These are phyloP conservation scores for Thalia dealbata DNA, from an alignment of 176 grass and related monocot species.

Conservation along the genomic window DNA sequence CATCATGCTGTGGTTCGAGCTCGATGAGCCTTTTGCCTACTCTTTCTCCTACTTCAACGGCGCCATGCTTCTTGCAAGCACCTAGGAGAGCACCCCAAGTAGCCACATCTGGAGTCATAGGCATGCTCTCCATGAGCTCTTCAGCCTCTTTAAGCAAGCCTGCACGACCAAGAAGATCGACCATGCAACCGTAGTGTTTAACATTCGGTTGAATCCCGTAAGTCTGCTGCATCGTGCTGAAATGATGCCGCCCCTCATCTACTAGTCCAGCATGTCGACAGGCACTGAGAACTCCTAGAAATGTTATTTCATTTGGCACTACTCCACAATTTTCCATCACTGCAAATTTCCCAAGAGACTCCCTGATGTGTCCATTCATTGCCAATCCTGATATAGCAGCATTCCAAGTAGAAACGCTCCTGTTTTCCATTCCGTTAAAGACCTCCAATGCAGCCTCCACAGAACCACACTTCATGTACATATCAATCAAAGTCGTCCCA, in stretches of 20 bases:
- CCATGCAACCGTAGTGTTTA: conserved; percentile 83
- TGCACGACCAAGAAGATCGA: conserved; percentile 80
- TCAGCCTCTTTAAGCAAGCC: conserved; percentile 65
- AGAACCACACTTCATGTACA: conserved; percentile 93
- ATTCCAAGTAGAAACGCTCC: conserved; percentile 70
- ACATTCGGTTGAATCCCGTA: conserved; percentile 66
- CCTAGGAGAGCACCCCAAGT: conserved; percentile 81
- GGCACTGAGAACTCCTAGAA: conserved; percentile 72
- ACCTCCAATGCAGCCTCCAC: conserved; percentile 55
- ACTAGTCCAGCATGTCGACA: conserved; percentile 73
- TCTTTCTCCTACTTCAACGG: conserved; percentile 55
- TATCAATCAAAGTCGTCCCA: conserved; percentile 71
- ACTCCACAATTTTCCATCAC: conserved; percentile 49
- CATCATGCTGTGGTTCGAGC: conserved; percentile 65
- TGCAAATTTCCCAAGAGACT: conserved; percentile 58
- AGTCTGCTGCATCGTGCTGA: conserved; percentile 58
- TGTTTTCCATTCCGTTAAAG: conserved; percentile 47
- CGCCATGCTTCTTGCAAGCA: conserved; percentile 80
- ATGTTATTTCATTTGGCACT: conserved; percentile 75
- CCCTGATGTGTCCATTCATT: conserved; percentile 58
- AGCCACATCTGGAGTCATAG: conserved; percentile 59
- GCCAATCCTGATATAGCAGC: conserved; percentile 63
- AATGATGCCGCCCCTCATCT: conserved; percentile 56
- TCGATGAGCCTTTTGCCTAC: conserved; percentile 61
- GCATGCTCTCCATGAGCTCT: conserved; percentile 66